Evolutionary conservation across 192 early-diverging fungal genomes (phyloP), one percentile per base, ranked within the genome.

Genomic region (Diversispora epigaea): DNA sequence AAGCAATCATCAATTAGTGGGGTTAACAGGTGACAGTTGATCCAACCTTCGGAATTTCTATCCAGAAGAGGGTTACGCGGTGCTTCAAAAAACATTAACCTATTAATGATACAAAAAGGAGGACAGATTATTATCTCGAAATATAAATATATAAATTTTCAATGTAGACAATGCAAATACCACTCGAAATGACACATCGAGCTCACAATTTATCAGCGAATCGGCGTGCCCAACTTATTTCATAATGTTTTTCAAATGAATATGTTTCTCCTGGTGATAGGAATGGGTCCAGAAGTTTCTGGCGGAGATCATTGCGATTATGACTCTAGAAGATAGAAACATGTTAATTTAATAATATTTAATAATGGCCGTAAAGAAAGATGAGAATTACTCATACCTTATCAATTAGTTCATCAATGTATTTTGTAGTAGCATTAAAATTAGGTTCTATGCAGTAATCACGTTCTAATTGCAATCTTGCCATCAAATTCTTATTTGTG

Each of bases 391-490:
- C 6, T 4, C 2, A 21, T 68, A 2, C 62, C 45, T 68, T 50
- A 22, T 68, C 47, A 39, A 68, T 68, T 52, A 68, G 6, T 4
- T 68, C 49, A 68, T 68, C 67, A 52, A 68, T 50, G 52, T 68
- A 68, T 68, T 68, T 68, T 4, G 67, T 68, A 0, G 67, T 25
- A 3, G 47, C 47, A 68, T 68, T 68, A 50, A 39, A 50, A 3
- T 52, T 5, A 54, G 67, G 49, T 0, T 39, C 47, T 47, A 8
- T 25, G 7, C 0, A 4, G 21, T 68, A 68, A 50, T 68, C 67
- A 54, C 47, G 46, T 50, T 68, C 19, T 2, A 68, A 8, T 68
- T 68, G 4, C 1, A 68, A 52, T 50, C 67, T 68, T 32, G 47
- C 21, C 47, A 54, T 68, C 19, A 68, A 68, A 22, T 32, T 45